Percentiles rank a stretch among this genome's conserved stretches.
These are phyloP conservation scores for Penicillium roqueforti DNA, from an alignment of 495 filamentous ascomycete genomes.

Conservation along the genomic window DNA sequence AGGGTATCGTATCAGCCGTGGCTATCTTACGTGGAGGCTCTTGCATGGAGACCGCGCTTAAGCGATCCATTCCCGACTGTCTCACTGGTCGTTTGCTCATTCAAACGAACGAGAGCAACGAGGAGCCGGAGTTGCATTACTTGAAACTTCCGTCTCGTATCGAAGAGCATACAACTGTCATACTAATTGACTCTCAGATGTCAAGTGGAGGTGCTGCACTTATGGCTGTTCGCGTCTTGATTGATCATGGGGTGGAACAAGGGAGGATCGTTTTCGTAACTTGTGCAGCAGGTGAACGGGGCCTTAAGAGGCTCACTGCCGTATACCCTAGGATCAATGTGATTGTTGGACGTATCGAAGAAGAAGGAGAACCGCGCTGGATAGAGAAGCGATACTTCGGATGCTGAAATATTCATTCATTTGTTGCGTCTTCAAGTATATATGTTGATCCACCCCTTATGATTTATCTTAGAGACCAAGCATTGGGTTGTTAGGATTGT, in stretches of 20 bases:
- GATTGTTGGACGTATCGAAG: constrained; percentile 74
- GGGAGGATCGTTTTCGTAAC: constrained; percentile 85
- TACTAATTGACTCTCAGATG: constrained; percentile 92
- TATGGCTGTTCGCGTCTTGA: constrained; percentile 91
- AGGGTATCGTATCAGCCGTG: constrained; percentile 78
- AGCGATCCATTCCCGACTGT: constrained; percentile 86
- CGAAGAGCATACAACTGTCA: constrained; percentile 65
- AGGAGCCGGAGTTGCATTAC: constrained; percentile 90
- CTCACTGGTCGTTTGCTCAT: constrained; percentile 85
- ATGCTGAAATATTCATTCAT: constrained; percentile 47
- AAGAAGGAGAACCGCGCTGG: constrained; percentile 74
- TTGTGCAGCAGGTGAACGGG: constrained; percentile 75
- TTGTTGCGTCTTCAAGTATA: not conserved
- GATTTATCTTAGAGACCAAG: not conserved
- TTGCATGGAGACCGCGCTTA: constrained; percentile 80
- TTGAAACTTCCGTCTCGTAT: constrained; percentile 70
- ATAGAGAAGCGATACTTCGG: constrained; percentile 79
- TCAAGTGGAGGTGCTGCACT: constrained; percentile 86
- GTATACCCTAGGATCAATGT: constrained; percentile 83
- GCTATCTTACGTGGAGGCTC: constrained; percentile 84
- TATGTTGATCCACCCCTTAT: not conserved
- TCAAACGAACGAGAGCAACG: constrained; percentile 76
- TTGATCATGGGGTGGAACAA: constrained; percentile 89
- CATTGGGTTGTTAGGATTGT: not conserved
- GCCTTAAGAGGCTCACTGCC: constrained; percentile 73